Evolutionary conservation across 345 rosid genomes (phyloP), one percentile per base, ranked within the genome.

Genomic region (Hirschfeldia incana): DNA sequence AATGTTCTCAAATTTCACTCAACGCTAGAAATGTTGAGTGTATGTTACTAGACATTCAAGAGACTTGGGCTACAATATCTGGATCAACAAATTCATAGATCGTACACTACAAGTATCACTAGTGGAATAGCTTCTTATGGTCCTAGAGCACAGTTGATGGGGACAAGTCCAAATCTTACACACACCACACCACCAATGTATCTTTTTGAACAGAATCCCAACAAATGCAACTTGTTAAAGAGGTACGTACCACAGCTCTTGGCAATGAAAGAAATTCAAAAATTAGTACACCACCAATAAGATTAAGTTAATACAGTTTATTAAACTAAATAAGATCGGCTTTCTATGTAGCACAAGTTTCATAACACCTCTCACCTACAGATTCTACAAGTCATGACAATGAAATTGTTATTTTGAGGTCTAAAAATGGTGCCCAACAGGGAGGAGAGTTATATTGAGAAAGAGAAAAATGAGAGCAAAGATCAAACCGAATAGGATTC

Each of bases 401-500:
- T 46, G 55, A 46, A 46, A 46, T 13, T 13, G 55, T 13, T 46
- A 46, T 46, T 46, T 46, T 13, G 15, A 46, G 55, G 15, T 12
- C 15, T 46, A 46, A 46, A 12, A 13, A 46, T 46, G 55, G 55
- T 46, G 55, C 13, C 55, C 55, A 46, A 13, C 42, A 37, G 7
- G 42, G 42, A 37, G 42, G 42, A 37, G 49, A 42, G 12, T 42
- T 42, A 42, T 10, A 10, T 42, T 42, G 49, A 10, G 49, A 42
- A 42, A 44, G 1, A 44, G 12, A 44, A 37, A 46, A 13, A 46
- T 8, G 10, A 42, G 5, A 44, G n/a, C n/a, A 44, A 12, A 44
- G 12, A 44, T 44, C 53, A 12, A 44, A 44, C 53, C 15, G 62
- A 65, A 72, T 29, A 12, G 28, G 77, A 65, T 21, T 78, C 21